phyloP scores from a whole-genome alignment of 164 flowering plant species.

The Magnolia officinalis region DNA sequence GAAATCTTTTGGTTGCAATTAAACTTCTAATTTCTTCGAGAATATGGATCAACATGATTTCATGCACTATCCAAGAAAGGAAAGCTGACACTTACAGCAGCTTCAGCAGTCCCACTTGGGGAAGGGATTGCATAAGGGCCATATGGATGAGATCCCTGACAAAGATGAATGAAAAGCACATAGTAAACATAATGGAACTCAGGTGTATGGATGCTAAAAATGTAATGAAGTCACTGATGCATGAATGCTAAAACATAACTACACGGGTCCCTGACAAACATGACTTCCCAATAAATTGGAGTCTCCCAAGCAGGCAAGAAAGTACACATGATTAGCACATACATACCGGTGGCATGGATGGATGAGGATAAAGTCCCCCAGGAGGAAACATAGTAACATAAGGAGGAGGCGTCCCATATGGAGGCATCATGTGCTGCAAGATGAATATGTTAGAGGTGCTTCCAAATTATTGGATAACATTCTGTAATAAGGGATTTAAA shows the following conservation, averaged over 20 bases:
- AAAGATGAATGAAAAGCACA: constrained; percentile 7
- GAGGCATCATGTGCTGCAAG: constrained; percentile 34
- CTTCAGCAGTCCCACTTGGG: constrained; percentile 29
- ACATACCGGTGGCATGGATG: constrained; percentile 32
- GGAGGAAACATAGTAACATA: constrained; percentile 33
- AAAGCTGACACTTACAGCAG: constrained; percentile 23
- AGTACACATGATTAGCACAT: neutral
- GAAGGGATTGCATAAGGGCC: constrained; percentile 29
- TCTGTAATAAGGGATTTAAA: neutral
- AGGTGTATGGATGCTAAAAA: neutral
- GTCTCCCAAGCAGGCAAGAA: neutral
- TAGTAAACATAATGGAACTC: neutral
- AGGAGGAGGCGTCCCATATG: constrained; percentile 36
- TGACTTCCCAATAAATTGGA: neutral
- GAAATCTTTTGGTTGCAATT: neutral
- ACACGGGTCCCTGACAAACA: constrained; percentile 4
- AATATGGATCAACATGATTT: neutral
- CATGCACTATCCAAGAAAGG: constrained; percentile 2
- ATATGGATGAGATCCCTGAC: constrained; percentile 36
- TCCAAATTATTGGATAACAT: neutral
- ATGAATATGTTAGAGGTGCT: constrained; percentile 11
- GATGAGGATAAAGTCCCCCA: constrained; percentile 34
- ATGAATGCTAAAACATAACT: neutral
- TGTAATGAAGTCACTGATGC: neutral
- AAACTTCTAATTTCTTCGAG: neutral